Base-by-base conservation (phyloP, 75 land plant genomes). In the Sequoiadendron giganteum region DNA sequence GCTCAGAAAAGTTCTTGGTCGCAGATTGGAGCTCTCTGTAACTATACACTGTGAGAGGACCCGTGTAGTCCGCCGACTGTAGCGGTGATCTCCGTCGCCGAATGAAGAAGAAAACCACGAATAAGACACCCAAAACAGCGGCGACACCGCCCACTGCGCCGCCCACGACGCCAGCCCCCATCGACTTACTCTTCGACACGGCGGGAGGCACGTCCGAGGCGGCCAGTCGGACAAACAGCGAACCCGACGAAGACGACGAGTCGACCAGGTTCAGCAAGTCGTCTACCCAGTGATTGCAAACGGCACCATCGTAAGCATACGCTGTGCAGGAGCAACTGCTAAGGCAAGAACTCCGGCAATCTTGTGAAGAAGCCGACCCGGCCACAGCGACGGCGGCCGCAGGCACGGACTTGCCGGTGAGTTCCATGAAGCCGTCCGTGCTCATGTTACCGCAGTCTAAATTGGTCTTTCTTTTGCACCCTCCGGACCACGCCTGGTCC, bases 381-480 rank as follows among this genome's bases (percentile, higher is more conserved):
- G 5, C 16, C 32, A 30, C n/a, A 30, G 75, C n/a, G 28, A 70
- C 75, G 4, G 21, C 10, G 8, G 1, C 32, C 3, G 10, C 75
- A 7, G 75, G 75, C n/a, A 10, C 0, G 11, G n/a, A 28, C 10
- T 70, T n/a, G 10, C 11, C 38, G 3, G 77, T 75, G 77, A 34
- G 5, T 34, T 75, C 3, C 87, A 19, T 86, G 8, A 82, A 1
- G 73, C 90, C 91, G 75, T 90, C 90, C 3, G 91, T 92, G 42
- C 16, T 56, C 11, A 84, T 82, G 1, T 38, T 72, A 8, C 15
- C 8, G 38, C 94, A 95, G 36, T 88, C 47, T 77, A 90, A 80
- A 1, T 76, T 14, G 4, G 80, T 68, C 39, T 55, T 85, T 73
- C 93, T 54, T 2, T 83, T 87, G 55, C 96, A 95, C 87, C 93